A percentile compares a stretch with the other conserved stretches of the same genome.
Conservation (phyloP, 139 green algal species). For the Eudorina sp. region DNA sequence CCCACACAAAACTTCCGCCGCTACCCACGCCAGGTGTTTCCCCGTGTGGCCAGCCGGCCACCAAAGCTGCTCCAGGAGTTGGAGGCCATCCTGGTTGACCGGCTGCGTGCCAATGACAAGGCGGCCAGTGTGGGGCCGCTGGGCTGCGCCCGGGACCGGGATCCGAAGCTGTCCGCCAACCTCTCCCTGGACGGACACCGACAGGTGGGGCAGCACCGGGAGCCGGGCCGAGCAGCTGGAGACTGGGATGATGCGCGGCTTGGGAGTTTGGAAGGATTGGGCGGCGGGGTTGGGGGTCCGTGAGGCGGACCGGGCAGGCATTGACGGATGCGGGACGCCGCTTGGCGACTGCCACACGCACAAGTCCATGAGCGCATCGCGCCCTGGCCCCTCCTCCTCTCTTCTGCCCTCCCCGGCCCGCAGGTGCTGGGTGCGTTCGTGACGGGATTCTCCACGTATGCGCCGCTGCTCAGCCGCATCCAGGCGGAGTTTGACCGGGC, state of each 20-base stretch:
- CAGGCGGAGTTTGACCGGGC: constrained; percentile 63
- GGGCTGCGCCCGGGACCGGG: constrained; percentile 50
- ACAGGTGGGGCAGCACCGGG: too few relatives aligned
- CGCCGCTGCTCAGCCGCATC: constrained; percentile 47
- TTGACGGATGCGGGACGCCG: too few relatives aligned
- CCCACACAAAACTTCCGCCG: too few relatives aligned
- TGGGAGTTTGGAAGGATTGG: too few relatives aligned
- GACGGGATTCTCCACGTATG: constrained; percentile 60
- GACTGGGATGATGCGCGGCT: too few relatives aligned
- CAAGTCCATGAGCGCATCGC: too few relatives aligned
- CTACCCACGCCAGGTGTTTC: constrained; percentile 59
- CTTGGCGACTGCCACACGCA: too few relatives aligned
- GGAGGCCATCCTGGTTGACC: constrained; percentile 63
- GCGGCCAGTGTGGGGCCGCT: constrained; percentile 28
- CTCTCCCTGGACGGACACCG: constrained; percentile 64
- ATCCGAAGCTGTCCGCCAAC: constrained; percentile 66
- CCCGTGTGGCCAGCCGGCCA: constrained; percentile 52
- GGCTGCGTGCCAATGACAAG: constrained; percentile 52
- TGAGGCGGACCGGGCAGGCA: too few relatives aligned
- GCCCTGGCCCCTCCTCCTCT: too few relatives aligned
- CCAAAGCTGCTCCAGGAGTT: constrained; percentile 66
- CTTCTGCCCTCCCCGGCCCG: neutral
- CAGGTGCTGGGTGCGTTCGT: constrained; percentile 64
- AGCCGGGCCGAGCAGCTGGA: too few relatives aligned
- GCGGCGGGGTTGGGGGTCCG: too few relatives aligned